Conservation (phyloP, 2,329 filamentous ascomycete genomes). For the Aspergillus ochraceus region DNA sequence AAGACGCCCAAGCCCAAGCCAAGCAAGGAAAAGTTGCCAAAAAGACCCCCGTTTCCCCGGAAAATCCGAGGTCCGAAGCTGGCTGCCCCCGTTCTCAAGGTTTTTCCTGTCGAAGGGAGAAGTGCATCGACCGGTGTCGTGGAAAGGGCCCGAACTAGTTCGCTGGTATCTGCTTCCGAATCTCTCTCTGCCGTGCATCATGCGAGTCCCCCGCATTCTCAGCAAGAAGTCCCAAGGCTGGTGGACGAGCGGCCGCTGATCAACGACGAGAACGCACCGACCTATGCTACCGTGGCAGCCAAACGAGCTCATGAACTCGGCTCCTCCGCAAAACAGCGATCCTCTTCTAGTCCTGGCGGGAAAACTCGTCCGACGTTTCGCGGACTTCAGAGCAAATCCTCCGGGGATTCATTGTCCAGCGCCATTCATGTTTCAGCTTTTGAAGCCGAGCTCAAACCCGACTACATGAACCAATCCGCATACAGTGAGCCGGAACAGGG, state of each 20-base stretch:
- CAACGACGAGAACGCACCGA: conserved; percentile 31
- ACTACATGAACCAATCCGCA: conserved; percentile 30
- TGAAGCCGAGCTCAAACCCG: conserved; percentile 25
- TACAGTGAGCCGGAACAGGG: conserved; percentile 34
- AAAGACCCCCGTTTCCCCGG: conserved; percentile 17
- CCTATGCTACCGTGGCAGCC: conserved; percentile 36
- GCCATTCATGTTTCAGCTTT: conserved; percentile 31
- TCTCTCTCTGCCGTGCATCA: conserved; percentile 41
- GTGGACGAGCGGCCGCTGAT: conserved; percentile 2
- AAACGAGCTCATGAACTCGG: conserved; percentile 21
- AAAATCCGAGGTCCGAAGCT: conserved; percentile 20
- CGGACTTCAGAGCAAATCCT: conserved; percentile 28
- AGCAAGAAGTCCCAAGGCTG: conserved; percentile 14
- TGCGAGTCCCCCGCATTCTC: conserved; percentile 32
- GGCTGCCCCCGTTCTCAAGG: conserved; percentile 26
- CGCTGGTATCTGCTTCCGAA: conserved; percentile 37
- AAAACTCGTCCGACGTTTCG: conserved; percentile 13
- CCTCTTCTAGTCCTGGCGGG: conserved; percentile 20
- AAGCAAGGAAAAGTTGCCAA: conserved; percentile 14
- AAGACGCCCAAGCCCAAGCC: conserved; percentile 16
- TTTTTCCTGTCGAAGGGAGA: conserved; percentile 29
- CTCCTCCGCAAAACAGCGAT: conserved; percentile 18
- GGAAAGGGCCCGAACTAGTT: conserved; percentile 20
- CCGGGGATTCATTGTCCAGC: conserved; percentile 31
- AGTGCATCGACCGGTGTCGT: conserved; percentile 29